phyloP scores from a whole-genome alignment of 345 rosid species.

The Hibiscus trionum region DNA sequence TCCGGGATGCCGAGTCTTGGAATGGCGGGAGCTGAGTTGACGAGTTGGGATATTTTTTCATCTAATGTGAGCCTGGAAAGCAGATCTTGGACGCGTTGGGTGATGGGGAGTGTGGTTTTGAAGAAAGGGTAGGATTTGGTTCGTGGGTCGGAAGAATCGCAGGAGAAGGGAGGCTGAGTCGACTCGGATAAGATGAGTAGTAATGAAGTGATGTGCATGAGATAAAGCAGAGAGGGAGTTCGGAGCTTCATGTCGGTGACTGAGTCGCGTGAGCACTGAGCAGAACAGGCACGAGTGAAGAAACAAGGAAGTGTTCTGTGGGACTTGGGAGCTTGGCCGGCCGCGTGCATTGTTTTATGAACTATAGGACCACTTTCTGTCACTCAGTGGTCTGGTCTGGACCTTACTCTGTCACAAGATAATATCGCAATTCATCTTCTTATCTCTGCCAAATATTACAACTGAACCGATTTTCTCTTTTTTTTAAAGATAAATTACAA shows the following conservation, averaged over 20 bases:
- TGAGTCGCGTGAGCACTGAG: not conserved
- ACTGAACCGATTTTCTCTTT: no score
- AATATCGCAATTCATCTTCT: not conserved
- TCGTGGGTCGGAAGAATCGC: slow-evolving; percentile 40
- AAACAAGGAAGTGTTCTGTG: not conserved
- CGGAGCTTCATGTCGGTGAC: not conserved
- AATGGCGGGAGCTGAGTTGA: slow-evolving; percentile 53
- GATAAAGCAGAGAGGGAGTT: not conserved
- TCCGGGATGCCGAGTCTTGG: slow-evolving; percentile 68
- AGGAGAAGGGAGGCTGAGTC: slow-evolving; percentile 45
- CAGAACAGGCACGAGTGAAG: not conserved
- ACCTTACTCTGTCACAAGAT: not conserved
- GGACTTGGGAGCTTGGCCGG: not conserved
- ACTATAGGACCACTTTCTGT: not conserved
- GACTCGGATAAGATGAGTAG: slow-evolving; percentile 14
- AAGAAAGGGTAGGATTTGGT: slow-evolving; percentile 48
- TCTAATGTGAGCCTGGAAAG: slow-evolving; percentile 61
- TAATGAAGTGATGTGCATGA: not conserved
- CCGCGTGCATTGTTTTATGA: not conserved
- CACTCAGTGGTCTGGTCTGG: not conserved
- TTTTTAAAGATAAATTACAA: no score
- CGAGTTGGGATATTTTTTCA: slow-evolving; percentile 79
- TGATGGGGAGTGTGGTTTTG: slow-evolving; percentile 42
- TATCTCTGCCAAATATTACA: no score
- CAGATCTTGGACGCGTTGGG: slow-evolving; percentile 52